phyloP scores from a whole-genome alignment of 1,284 basidiomycete genomes.

The Pseudomicrostroma phylloplanum region DNA sequence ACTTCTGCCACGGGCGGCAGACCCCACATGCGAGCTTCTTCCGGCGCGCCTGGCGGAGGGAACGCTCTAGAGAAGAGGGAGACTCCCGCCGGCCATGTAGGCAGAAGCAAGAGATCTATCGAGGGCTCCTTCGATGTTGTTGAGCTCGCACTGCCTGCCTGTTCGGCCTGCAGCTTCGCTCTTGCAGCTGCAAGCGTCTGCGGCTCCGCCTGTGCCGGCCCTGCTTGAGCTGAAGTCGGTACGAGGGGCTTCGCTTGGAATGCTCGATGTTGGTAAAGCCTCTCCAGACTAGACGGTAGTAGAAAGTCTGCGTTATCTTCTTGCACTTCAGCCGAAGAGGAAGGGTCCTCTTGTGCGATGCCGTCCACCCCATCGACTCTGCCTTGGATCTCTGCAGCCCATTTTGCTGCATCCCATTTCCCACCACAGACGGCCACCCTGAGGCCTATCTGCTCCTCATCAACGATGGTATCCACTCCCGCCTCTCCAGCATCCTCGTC shows the following conservation, averaged over 20 bases:
- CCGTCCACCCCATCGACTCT: background rate
- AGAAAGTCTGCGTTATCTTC: background rate
- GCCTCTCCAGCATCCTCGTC: background rate
- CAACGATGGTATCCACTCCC: background rate
- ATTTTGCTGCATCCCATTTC: conserved; percentile 9
- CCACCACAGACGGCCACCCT: conserved; percentile 13
- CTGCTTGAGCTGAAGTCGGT: background rate
- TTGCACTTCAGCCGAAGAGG: background rate
- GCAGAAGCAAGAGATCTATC: conserved; percentile 42
- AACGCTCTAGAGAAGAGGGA: conserved; percentile 23
- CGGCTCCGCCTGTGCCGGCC: background rate
- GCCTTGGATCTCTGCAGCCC: conserved; percentile 5
- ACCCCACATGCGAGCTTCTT: conserved; percentile 32
- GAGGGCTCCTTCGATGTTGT: conserved; percentile 15
- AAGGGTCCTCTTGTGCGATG: background rate
- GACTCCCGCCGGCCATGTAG: conserved; percentile 37
- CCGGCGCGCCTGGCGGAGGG: background rate
- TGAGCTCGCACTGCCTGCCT: conserved; percentile 14
- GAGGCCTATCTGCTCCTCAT: conserved; percentile 8
- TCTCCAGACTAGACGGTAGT: background rate
- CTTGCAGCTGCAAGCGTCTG: conserved; percentile 15
- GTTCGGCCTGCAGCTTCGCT: conserved; percentile 11
- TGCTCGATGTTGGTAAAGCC: background rate
- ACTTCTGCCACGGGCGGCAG: conserved; percentile 28
- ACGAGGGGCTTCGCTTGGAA: background rate